Base-by-base conservation (phyloP, 169 alveolate species). In the Plasmodium yoelii region DNA sequence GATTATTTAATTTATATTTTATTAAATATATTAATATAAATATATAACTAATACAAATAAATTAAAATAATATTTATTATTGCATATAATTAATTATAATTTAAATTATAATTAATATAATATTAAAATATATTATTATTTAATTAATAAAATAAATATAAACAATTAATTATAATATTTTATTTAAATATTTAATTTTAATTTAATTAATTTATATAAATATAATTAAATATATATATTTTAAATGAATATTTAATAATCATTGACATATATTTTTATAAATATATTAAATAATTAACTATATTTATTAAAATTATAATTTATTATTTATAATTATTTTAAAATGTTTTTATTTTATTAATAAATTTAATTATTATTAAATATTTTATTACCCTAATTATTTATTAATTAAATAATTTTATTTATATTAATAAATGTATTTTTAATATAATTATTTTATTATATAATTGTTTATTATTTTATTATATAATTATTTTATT, bases 31-130 rank as follows among this genome's bases (percentile, higher is more conserved):
- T 22, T 22, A 22, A 22, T 60, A 60, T 60, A 60, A 39, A 60
- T 6, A 60, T 60, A n/a, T 60, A 24, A n/a, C n/a, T n/a, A n/a
- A n/a, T n/a, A n/a, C n/a, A n/a, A n/a, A n/a, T n/a, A n/a, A n/a
- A 24, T 19, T 18, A 60, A 60, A 59, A 59, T 10, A 60, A 19
- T 60, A 60, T 24, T 22, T 24, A 19, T 60, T 13, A 24, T 24
- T 7, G 19, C 24, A 19, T 7, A 39, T 10, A 47, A 10, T 34
- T 10, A 47, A 10, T 34, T 72, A 53, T 73, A 26, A 57, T 73
- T 44, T 28, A 57, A 13, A 26, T 73, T 73, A 26, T 39, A 47
- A 19, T 73, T 28, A 22, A 22, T 22, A n/a, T n/a, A n/a, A n/a
- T n/a, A n/a, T n/a, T n/a, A n/a, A n/a, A n/a, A 13, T 49, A 49